phyloP scores from a whole-genome alignment of 805 yeast genomes.

The Nakazawaea sp. region DNA sequence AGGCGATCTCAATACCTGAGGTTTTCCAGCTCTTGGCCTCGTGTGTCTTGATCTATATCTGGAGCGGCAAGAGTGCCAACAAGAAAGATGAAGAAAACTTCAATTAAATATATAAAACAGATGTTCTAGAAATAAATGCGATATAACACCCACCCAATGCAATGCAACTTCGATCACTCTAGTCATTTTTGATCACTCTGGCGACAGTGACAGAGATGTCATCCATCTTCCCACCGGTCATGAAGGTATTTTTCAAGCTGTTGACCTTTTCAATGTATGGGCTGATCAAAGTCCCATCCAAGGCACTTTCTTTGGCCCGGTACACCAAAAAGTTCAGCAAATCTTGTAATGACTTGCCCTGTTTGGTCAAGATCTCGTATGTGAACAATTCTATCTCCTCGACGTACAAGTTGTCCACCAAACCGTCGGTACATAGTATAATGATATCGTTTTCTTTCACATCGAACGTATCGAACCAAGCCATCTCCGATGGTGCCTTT shows the following conservation, averaged over 20 bases:
- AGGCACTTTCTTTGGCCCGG: slow-evolving; percentile 41
- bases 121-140: neutral
- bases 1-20: slow-evolving; percentile 4
- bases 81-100: neutral
- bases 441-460: slow-evolving; percentile 35
- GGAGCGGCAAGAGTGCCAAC: slow-evolving; percentile 1
- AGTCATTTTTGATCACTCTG: slow-evolving; percentile 23
- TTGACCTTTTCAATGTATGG: slow-evolving; percentile 49
- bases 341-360: slow-evolving; percentile 24
- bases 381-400: slow-evolving; percentile 31
- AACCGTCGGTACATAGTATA: slow-evolving; percentile 45
- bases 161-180: neutral
- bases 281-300: slow-evolving; percentile 44
- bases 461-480: slow-evolving; percentile 35
- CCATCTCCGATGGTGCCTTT: slow-evolving; percentile 38
- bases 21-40: slow-evolving; percentile 1
- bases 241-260: slow-evolving; percentile 28
- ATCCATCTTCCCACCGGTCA: slow-evolving; percentile 48
- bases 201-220: slow-evolving; percentile 48
- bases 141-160: too few relatives aligned
- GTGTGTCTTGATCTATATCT: slow-evolving; percentile 8
- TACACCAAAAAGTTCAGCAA: slow-evolving; percentile 33
- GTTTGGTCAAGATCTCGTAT: neutral
- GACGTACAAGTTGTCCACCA: slow-evolving; percentile 44
- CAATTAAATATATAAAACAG: neutral